These are phyloP conservation scores for Diaporthe sp. DNA, from an alignment of 2,329 filamentous ascomycete species.

Conservation along the genomic window DNA sequence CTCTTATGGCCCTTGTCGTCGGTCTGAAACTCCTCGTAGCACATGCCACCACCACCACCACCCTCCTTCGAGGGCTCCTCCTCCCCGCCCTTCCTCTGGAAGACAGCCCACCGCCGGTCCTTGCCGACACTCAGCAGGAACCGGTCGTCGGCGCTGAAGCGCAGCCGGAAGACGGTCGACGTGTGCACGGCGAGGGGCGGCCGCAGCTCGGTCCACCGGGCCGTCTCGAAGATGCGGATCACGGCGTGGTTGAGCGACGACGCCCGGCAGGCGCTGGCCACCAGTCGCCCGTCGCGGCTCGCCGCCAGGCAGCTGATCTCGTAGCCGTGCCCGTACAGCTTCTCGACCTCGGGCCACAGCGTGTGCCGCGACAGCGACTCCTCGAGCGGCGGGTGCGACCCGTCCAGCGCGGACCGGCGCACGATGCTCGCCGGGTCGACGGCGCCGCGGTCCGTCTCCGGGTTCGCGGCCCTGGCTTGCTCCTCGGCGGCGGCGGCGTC, in stretches of 20 bases:
- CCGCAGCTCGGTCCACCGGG: slow-evolving; percentile 87
- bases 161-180: slow-evolving; percentile 85
- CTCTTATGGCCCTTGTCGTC: slow-evolving; percentile 90
- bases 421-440: slow-evolving; percentile 68
- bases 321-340: slow-evolving; percentile 97
- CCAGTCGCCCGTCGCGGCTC: slow-evolving; percentile 78
- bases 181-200: slow-evolving; percentile 88
- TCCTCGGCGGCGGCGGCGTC: slow-evolving; percentile 60
- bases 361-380: slow-evolving; percentile 91
- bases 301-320: slow-evolving; percentile 91
- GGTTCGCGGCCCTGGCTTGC: slow-evolving; percentile 47
- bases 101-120: slow-evolving; percentile 92
- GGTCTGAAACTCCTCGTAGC: slow-evolving; percentile 71
- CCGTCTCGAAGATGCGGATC: slow-evolving; percentile 90
- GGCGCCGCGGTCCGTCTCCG: slow-evolving; percentile 64
- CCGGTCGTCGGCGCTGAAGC: slow-evolving; percentile 81
- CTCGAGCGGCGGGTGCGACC: slow-evolving; percentile 85
- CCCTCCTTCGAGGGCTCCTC: slow-evolving; percentile 22
- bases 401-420: slow-evolving; percentile 73
- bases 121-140: slow-evolving; percentile 89
- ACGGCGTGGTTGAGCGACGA: slow-evolving; percentile 95
- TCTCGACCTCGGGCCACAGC: slow-evolving; percentile 95
- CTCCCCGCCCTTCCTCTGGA: slow-evolving; percentile 63
- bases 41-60: slow-evolving; percentile 42
- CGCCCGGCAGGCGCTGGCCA: slow-evolving; percentile 94